Evolutionary conservation across 331 rosid genomes (phyloP).

Genomic region (Saraca asoca): DNA sequence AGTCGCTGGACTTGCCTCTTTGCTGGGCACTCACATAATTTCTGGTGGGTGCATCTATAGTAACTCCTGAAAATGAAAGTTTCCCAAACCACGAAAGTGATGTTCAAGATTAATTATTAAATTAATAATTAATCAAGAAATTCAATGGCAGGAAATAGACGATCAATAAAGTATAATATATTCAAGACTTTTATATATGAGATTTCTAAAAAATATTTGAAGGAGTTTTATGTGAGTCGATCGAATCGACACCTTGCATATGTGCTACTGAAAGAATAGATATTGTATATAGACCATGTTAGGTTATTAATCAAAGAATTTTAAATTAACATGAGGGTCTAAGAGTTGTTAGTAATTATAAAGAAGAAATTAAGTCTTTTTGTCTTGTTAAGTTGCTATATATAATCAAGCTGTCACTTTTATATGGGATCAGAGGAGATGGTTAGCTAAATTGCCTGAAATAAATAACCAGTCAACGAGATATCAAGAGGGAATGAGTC

Average conservation of each 20-base stretch:
- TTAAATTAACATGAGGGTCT: too few species aligned
- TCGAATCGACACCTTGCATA: too few species aligned
- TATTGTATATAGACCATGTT: slow-evolving; percentile 1
- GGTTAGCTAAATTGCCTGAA: neutral
- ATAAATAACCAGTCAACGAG: neutral
- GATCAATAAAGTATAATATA: too few species aligned
- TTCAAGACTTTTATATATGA: too few species aligned
- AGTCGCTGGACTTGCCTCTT: slow-evolving; percentile 75
- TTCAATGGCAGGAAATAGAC: too few species aligned
- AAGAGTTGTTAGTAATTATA: too few species aligned
- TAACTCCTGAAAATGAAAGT: slow-evolving; percentile 51
- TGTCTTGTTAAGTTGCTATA: slow-evolving; percentile 29
- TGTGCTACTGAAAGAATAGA: too few species aligned
- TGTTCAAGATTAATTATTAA: neutral
- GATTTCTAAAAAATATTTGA: too few species aligned
- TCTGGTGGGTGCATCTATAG: slow-evolving; percentile 86
- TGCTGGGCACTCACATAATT: slow-evolving; percentile 63
- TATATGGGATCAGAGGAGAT: neutral
- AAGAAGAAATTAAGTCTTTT: too few species aligned
- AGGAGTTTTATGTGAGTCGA: too few species aligned
- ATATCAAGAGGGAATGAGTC: slow-evolving; percentile 26
- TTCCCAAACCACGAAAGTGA: neutral
- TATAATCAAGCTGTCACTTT: too few species aligned
- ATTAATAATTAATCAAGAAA: neutral
- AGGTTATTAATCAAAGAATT: too few species aligned